phyloP scores from a whole-genome alignment of 805 yeast genomes.

The Vanderwaltozyma yarrowii region DNA sequence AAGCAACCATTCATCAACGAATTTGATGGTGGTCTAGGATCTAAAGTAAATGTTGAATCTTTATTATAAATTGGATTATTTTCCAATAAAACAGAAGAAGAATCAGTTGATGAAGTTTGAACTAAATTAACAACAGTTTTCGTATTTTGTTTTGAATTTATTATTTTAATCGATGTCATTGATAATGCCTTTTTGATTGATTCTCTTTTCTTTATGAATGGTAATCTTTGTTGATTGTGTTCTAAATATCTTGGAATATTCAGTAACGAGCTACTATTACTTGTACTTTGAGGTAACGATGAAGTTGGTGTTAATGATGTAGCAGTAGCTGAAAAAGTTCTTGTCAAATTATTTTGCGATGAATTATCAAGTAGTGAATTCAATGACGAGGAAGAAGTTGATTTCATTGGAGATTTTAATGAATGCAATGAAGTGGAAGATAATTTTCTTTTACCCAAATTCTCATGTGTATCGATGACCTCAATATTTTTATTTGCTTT shows the following conservation, averaged over 20 bases:
- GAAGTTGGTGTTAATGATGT: neutral
- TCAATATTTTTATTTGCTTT: too few species aligned
- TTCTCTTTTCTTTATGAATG: conserved; percentile 9
- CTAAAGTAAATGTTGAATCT: conserved; percentile 24
- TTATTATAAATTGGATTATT: too few species aligned
- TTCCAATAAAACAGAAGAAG: too few species aligned
- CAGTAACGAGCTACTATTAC: neutral
- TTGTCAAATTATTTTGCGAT: too few species aligned
- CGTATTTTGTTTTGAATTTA: neutral
- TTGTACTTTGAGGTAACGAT: neutral
- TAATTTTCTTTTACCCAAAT: neutral
- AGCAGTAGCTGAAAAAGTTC: neutral
- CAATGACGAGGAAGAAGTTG: conserved; percentile 6
- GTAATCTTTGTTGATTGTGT: neutral
- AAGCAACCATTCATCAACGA: conserved; percentile 27
- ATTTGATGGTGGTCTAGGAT: conserved; percentile 22
- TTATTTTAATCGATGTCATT: conserved; percentile 8
- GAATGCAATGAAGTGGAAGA: conserved; percentile 8
- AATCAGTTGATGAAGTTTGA: too few species aligned
- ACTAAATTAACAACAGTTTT: too few species aligned
- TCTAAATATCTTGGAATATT: neutral
- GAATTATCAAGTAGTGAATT: neutral
- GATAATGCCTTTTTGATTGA: conserved; percentile 21
- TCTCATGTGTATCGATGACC: too few species aligned
- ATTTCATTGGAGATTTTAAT: conserved; percentile 17